Evolutionary conservation across 2,329 filamentous ascomycete genomes (phyloP), one percentile per base, ranked within the genome.

Genomic region (Metarhizium anisopliae): DNA sequence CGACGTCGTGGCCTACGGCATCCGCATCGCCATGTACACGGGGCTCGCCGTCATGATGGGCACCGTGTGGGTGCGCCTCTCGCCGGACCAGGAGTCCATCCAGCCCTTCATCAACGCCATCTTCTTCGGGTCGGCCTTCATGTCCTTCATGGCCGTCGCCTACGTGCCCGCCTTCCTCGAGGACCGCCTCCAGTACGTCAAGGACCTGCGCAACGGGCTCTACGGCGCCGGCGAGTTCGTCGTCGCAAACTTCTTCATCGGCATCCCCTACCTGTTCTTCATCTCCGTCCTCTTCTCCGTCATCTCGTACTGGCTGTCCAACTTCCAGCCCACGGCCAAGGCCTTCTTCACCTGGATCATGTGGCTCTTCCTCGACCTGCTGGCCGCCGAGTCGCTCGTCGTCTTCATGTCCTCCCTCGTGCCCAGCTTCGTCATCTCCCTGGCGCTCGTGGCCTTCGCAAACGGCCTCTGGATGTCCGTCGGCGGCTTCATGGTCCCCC

Each of bases 401-500:
- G 88, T 95, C 2, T 76, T 95, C 32, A 75, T 94, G 25, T 82
- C 85, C 0, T 82, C 80, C 1, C 68, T 94, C 1, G 84, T 91
- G 60, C 89, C 89, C 0, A 86, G 85, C 59, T 95, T 95, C 61
- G 90, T 95, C 52, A 81, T 93, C 49, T 77, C 88, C 0, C 81
- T 95, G 0, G 90, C 90, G 0, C 75, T 90, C 2, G 87, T 88
- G 0, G 90, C 90, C 0, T 95, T 95, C 65, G 86, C 88, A 25
- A 95, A 95, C 69, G 90, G 90, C 0, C 75, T 95, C 6, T 95
- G 90, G 90, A 95, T 95, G 90, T 85, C 81, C 53, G 88, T 93
- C 1, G 83, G 86, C 53, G 90, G 90, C 0, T 95, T 95, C 72
- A 79, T 95, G 68, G 89, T 95, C 2, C 79, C 83, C 3, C 83